Evolutionary conservation across 2,329 filamentous ascomycete species (phyloP).

Genomic region (Aphanoascus verrucosus): DNA sequence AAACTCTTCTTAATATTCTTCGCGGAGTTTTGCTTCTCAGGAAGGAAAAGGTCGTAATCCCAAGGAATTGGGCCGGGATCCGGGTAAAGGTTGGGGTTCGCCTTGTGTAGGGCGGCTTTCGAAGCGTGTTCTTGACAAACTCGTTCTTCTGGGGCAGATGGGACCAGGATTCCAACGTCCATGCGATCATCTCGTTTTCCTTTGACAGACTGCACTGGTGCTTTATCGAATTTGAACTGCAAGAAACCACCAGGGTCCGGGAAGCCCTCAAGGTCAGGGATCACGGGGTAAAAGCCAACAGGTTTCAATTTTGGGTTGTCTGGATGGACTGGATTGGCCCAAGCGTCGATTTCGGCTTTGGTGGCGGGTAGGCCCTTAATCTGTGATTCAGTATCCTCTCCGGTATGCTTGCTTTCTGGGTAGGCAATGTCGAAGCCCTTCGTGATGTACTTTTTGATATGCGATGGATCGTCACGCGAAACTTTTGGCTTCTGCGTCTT

Average conservation of each 20-base stretch:
- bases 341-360: constrained; percentile 47
- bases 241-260: constrained; percentile 50
- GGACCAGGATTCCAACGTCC: constrained; percentile 48
- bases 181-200: constrained; percentile 48
- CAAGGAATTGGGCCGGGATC: constrained; percentile 45
- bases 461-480: constrained; percentile 46
- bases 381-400: constrained; percentile 44
- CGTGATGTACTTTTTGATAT: constrained; percentile 50
- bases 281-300: constrained; percentile 49
- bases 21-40: constrained; percentile 38
- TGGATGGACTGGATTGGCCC: constrained; percentile 51
- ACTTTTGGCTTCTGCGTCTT: constrained; percentile 27
- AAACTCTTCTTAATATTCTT: constrained; percentile 47
- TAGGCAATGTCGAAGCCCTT: constrained; percentile 58
- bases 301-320: constrained; percentile 47
- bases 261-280: constrained; percentile 51
- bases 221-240: constrained; percentile 51
- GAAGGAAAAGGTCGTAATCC: constrained; percentile 52
- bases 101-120: constrained; percentile 38
- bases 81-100: constrained; percentile 41
- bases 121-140: constrained; percentile 39
- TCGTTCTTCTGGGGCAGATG: constrained; percentile 40
- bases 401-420: constrained; percentile 48
- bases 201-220: constrained; percentile 42
- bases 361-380: constrained; percentile 45